Base-by-base conservation (phyloP, 371 early-diverging fungal genomes). In the Apophysomyces ossiformis region DNA sequence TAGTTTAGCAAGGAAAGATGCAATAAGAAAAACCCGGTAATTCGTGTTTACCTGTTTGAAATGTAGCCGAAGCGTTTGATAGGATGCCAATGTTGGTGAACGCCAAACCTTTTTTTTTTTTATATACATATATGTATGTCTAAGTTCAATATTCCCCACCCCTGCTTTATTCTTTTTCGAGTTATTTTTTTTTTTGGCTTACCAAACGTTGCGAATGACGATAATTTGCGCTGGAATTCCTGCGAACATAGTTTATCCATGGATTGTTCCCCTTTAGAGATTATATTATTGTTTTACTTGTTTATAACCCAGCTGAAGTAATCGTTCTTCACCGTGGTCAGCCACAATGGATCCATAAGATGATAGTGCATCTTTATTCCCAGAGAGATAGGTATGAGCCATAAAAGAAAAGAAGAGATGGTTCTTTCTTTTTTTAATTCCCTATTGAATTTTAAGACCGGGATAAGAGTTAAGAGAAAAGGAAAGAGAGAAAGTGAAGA, bases 71-170 rank as follows among this genome's bases (percentile, higher is more conserved):
- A 12, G 77, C 71, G 43, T 77, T 77, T 36, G 77, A 75, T 57
- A 82, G 46, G 12, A 82, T 79, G 12, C 82, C 82, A 32, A 82
- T 79, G 43, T 79, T 82, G 5, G 79, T 69, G 62, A 82, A 82
- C 44, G 82, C 75, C 1, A 82, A 63, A 5, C 82, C 82, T 76
- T 26, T 26, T 26, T 26, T 26, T 26, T 26, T 26, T 26, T 26
- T 50, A 11, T 21, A 50, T 50, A 26, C 54, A 60, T 18, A 12
- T 18, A 4, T 7, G 47, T 46, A 58, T 35, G 16, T 26, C 36
- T 1, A 44, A 65, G 37, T 15, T 60, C 35, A 26, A 57, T 56
- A 11, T 41, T 41, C 41, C 41, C 32, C 50, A 1, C 32, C 32
- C 32, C 32, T 26, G 32, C 32, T 26, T 26, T 26, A 26, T 26